Evolutionary conservation across 2,329 filamentous ascomycete genomes (phyloP), one percentile per base, ranked within the genome.

Genomic region (Stagonosporopsis cucurbitacearum): DNA sequence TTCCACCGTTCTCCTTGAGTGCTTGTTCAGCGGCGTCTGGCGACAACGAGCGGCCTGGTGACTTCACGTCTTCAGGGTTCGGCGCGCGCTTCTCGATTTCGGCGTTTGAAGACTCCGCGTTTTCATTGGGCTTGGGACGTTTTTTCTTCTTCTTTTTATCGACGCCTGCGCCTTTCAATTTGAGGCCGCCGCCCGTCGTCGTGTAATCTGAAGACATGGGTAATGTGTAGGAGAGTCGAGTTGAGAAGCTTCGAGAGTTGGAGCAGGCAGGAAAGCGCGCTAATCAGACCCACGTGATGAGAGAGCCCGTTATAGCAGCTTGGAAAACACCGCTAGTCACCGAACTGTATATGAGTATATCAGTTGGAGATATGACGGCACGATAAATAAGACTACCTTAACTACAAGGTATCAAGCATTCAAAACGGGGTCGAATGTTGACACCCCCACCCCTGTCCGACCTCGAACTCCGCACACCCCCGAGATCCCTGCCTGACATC

Each of bases 131-230:
- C 60, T 78, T 79, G 30, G 73, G 60, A 28, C 65, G 71, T 63
- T 79, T 78, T 65, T 80, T 80, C 65, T 82, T 85, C 69, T 81
- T 86, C 65, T 88, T 90, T 73, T 87, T 89, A 69, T 89, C 86
- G 62, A 85, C 79, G 69, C 85, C 87, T 59, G 81, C 84, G 69
- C 92, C 92, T 79, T 97, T 97, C 57, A 97, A 84, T 73, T 91
- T 94, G 30, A 97, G 84, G 66, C 92, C 92, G 68, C 88, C 86
- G 54, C 86, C 83, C 58, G 84, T 83, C 53, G 86, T 79, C 43
- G 82, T 77, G 79, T 96, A 96, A 65, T 96, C 91, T 51, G 86
- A 83, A 22, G 88, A 84, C 89, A 92, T 92, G 35, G 51, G 56
- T 58, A 41, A 42, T 13, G 23, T 22, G 20, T 6, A 6, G n/a